Evolutionary conservation across 129 eudicot genomes (phyloP).

Genomic region (Gnaphalium uliginosum): DNA sequence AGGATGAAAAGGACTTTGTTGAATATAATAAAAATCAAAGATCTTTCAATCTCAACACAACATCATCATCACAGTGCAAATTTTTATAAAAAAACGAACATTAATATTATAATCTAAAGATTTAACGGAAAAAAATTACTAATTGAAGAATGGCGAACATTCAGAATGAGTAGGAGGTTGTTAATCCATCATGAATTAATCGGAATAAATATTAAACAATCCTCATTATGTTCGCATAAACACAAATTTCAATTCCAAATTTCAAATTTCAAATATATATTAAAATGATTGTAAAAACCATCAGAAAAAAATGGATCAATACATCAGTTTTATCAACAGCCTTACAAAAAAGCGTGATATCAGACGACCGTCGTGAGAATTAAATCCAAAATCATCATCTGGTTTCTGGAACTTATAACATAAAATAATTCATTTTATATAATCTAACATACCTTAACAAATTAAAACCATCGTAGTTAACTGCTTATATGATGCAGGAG

Average conservation of each 20-base stretch:
- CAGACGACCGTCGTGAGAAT: conserved; percentile 27
- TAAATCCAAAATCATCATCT: conserved; percentile 25
- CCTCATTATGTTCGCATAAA: conserved; percentile 15
- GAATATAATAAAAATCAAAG: not conserved
- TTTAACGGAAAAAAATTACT: not conserved
- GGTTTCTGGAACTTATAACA: not conserved
- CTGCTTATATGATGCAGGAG: no score
- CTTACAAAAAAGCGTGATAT: conserved; percentile 24
- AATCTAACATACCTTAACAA: not conserved
- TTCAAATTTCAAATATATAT: no score
- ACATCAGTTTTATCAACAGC: conserved; percentile 26
- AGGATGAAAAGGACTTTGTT: conserved; percentile 3
- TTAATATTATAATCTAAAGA: not conserved
- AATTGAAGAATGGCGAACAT: not conserved
- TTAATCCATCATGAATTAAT: conserved; percentile 18
- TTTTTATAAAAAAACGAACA: not conserved
- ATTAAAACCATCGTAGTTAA: not conserved
- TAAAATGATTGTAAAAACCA: not conserved
- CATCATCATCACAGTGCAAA: conserved; percentile 1
- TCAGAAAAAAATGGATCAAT: conserved; percentile 20
- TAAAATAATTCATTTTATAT: not conserved
- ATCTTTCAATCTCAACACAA: not conserved
- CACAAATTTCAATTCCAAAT: not conserved
- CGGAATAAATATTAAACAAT: conserved; percentile 15
- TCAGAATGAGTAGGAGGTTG: conserved; percentile 22